phyloP scores from a whole-genome alignment of 805 yeast genomes.

The Cyberlindnera subsufficiens region DNA sequence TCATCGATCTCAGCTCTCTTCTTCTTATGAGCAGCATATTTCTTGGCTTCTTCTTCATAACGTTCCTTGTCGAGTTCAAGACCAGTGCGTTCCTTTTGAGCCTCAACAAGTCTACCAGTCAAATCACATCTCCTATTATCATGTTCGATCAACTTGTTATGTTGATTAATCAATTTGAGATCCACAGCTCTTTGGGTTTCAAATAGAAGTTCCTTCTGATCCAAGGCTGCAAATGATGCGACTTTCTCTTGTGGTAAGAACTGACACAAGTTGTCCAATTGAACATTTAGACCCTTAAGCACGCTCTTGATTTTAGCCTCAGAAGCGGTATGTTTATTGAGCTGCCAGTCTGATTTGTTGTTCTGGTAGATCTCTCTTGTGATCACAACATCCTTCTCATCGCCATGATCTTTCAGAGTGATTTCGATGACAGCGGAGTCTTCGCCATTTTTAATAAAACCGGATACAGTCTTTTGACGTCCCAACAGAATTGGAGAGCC shows the following conservation, averaged over 20 bases:
- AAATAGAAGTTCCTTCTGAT: constrained; percentile 64
- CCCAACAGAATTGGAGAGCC: constrained; percentile 75
- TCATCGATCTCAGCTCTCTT: constrained; percentile 40
- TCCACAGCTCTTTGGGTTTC: constrained; percentile 84
- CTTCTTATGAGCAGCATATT: constrained; percentile 38
- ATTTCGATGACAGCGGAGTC: constrained; percentile 29
- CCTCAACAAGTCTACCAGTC: constrained; percentile 30
- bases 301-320: constrained; percentile 42
- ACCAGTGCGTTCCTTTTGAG: constrained; percentile 12
- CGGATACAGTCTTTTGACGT: constrained; percentile 51
- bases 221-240: constrained; percentile 79
- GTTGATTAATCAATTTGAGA: constrained; percentile 49
- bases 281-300: constrained; percentile 57
- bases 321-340: constrained; percentile 35
- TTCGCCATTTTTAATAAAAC: constrained; percentile 69
- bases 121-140: constrained; percentile 38
- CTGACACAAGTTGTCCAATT: constrained; percentile 87
- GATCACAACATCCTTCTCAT: constrained; percentile 37
- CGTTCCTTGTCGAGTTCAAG: constrained; percentile 27
- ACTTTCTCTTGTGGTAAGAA: constrained; percentile 94
- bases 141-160: constrained; percentile 47
- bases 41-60: constrained; percentile 43
- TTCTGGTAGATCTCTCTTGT: constrained; percentile 27
- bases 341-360: constrained; percentile 45
- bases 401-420: constrained; percentile 28